phyloP scores from a whole-genome alignment of 2,329 filamentous ascomycete genomes.

The Colletotrichum sojae region DNA sequence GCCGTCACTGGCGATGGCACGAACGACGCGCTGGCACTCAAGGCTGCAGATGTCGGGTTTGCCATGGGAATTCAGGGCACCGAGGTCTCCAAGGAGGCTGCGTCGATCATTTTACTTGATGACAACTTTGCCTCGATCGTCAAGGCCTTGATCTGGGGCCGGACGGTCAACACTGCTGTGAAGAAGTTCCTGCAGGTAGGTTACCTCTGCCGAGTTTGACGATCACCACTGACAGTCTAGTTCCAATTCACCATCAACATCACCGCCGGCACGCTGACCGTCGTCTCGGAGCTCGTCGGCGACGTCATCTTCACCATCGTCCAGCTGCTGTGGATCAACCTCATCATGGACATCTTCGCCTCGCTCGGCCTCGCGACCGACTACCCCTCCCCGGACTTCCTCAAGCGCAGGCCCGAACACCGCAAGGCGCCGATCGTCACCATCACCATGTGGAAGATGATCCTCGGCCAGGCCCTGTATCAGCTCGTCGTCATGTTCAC shows the following conservation, averaged over 20 bases:
- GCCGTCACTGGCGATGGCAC: slow-evolving; percentile 74
- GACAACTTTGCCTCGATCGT: slow-evolving; percentile 74
- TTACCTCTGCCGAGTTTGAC: neutral
- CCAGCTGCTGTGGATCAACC: slow-evolving; percentile 72
- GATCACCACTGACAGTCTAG: slow-evolving; percentile 44
- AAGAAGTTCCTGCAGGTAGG: slow-evolving; percentile 73
- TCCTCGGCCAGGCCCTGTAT: slow-evolving; percentile 80
- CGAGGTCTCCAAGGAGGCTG: slow-evolving; percentile 74
- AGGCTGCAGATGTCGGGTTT: slow-evolving; percentile 74
- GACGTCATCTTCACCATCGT: slow-evolving; percentile 69
- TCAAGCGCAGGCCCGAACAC: slow-evolving; percentile 50
- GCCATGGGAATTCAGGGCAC: slow-evolving; percentile 74
- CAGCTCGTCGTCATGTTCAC: slow-evolving; percentile 76
- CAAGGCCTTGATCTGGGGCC: slow-evolving; percentile 74
- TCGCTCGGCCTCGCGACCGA: slow-evolving; percentile 64
- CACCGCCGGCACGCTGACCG: slow-evolving; percentile 71
- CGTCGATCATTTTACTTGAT: slow-evolving; percentile 73
- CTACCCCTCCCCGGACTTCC: slow-evolving; percentile 52
- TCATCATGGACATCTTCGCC: slow-evolving; percentile 73
- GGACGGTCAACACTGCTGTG: slow-evolving; percentile 74
- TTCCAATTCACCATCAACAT: slow-evolving; percentile 75
- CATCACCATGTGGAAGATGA: slow-evolving; percentile 87
- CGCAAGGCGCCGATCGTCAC: slow-evolving; percentile 64
- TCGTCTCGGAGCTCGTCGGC: slow-evolving; percentile 68
- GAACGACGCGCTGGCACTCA: slow-evolving; percentile 73